Conservation (phyloP, 257 asterid species). For the Verbena officinalis region DNA sequence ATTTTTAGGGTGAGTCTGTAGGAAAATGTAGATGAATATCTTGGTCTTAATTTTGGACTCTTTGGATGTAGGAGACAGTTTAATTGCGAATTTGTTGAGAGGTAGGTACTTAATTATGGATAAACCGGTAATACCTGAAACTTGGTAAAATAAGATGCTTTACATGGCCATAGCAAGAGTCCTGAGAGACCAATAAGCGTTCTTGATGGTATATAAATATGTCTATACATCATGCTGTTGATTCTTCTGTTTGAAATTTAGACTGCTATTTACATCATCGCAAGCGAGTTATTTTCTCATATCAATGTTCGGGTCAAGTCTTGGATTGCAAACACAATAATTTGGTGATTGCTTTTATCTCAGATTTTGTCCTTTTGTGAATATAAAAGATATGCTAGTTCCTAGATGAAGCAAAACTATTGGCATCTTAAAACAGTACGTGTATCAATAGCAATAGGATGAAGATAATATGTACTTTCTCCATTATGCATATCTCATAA, state of each 20-base stretch:
- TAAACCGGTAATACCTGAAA: neutral
- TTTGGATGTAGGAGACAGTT: neutral
- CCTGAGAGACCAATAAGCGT: neutral
- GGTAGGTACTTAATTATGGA: neutral
- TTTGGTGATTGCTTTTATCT: neutral
- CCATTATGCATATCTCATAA: slow-evolving; percentile 16
- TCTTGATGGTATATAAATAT: neutral
- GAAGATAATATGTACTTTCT: neutral
- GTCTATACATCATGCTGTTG: neutral
- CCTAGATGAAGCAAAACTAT: neutral
- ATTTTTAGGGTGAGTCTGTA: slow-evolving; percentile 5
- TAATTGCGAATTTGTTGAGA: slow-evolving; percentile 1
- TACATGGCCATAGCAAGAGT: neutral
- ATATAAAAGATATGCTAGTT: too few species aligned
- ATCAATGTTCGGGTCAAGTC: neutral
- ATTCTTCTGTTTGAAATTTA: neutral
- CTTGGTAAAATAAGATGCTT: neutral
- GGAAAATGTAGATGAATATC: neutral
- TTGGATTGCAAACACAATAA: neutral
- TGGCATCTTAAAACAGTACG: neutral
- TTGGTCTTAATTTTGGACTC: slow-evolving; percentile 3
- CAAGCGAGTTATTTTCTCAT: neutral
- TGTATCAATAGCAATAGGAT: neutral
- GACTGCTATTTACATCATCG: neutral
- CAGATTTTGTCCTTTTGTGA: neutral